phyloP scores from a whole-genome alignment of 768 basidiomycete species.

The Pleurotus salmoneostramineus region DNA sequence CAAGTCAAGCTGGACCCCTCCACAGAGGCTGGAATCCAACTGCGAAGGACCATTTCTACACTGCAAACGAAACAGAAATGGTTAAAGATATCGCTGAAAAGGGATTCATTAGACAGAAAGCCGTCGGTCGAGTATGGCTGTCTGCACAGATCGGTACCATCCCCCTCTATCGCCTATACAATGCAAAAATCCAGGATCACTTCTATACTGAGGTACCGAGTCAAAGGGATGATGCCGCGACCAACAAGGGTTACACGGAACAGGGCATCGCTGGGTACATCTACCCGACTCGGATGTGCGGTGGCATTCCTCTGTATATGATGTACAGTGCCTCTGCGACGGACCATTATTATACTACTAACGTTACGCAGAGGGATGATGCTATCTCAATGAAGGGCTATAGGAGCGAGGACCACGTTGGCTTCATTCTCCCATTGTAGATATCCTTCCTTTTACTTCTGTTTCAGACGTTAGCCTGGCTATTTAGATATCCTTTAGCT shows the following conservation, averaged over 20 bases:
- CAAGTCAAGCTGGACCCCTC: conserved; percentile 1
- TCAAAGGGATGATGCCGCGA: background rate
- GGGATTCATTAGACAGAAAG: background rate
- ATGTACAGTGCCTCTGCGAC: background rate
- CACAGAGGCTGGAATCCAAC: conserved; percentile 9
- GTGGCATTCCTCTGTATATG: background rate
- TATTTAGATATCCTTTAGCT: background rate
- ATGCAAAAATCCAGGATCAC: background rate
- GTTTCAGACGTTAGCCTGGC: background rate
- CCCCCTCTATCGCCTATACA: background rate
- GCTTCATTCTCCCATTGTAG: background rate
- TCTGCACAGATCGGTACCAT: background rate
- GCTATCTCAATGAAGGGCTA: background rate
- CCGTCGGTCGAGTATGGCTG: background rate
- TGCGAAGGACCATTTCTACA: conserved; percentile 9
- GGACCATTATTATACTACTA: background rate
- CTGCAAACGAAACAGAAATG: background rate
- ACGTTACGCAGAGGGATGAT: background rate
- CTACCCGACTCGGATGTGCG: background rate
- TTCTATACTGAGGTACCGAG: background rate
- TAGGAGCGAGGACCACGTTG: background rate
- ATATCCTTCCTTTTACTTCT: background rate
- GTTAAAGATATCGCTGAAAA: background rate
- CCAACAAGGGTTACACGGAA: background rate
- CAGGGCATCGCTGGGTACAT: background rate